phyloP scores from a whole-genome alignment of 1,284 basidiomycete species.

The Vanrija sp. region DNA sequence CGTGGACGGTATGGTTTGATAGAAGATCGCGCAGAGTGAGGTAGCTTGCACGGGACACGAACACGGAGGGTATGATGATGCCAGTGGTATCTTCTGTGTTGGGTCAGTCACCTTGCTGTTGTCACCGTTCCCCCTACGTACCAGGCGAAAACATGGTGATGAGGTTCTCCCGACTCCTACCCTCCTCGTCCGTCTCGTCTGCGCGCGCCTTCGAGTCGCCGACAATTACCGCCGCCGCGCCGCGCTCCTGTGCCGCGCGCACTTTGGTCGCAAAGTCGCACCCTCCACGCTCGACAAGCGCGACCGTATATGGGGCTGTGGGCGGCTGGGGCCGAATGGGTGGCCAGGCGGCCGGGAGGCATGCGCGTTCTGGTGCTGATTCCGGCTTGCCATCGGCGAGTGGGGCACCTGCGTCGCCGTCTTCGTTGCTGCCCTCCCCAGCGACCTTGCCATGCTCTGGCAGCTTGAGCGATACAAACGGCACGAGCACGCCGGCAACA shows the following conservation, averaged over 20 bases:
- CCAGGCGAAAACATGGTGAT: conserved; percentile 85
- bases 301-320: conserved; percentile 55
- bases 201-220: conserved; percentile 57
- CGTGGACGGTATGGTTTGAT: conserved; percentile 21
- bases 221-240: conserved; percentile 82
- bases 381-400: neutral
- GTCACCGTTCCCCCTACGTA: conserved; percentile 13
- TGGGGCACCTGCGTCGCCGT: neutral
- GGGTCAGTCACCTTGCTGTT: neutral
- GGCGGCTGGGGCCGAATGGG: conserved; percentile 20
- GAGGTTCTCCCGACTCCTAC: conserved; percentile 68
- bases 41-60: conserved; percentile 50
- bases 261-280: conserved; percentile 87
- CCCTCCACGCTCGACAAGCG: conserved; percentile 74
- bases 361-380: conserved; percentile 18
- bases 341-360: conserved; percentile 26
- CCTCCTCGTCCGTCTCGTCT: conserved; percentile 54
- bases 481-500: conserved; percentile 29
- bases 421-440: neutral
- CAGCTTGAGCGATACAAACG: conserved; percentile 21
- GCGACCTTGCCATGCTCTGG: neutral
- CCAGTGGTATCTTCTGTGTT: conserved; percentile 47
- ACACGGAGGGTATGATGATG: conserved; percentile 51
- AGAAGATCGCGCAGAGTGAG: conserved; percentile 47
- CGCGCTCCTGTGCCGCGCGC: conserved; percentile 71